These are phyloP conservation scores for Nevesoporus exiguus DNA, from an alignment of 768 basidiomycete species.

Conservation along the genomic window DNA sequence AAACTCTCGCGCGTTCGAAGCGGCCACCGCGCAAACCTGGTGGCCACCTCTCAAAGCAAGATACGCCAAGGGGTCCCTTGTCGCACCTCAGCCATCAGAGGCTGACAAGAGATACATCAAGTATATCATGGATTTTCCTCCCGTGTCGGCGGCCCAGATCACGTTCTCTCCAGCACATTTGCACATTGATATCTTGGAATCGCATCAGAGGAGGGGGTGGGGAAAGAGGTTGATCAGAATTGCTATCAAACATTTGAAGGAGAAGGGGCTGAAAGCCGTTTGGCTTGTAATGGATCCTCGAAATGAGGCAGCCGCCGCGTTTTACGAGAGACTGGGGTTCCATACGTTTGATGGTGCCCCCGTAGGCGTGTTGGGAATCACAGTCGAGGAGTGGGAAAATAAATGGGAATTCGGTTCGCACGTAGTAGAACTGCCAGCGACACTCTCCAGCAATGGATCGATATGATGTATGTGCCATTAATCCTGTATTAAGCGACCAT, in stretches of 20 bases:
- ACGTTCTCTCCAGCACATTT: conserved; percentile 70
- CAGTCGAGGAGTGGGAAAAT: conserved; percentile 39
- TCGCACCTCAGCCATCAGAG: conserved; percentile 16
- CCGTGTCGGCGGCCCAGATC: conserved; percentile 51
- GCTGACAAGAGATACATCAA: conserved; percentile 33
- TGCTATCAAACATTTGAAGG: conserved; percentile 53
- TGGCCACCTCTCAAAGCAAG: conserved; percentile 59
- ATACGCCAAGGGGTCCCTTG: conserved; percentile 39
- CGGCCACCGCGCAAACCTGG: conserved; percentile 53
- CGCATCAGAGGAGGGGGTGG: conserved; percentile 67
- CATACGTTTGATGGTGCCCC: conserved; percentile 49
- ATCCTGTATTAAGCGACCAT: too few relatives aligned
- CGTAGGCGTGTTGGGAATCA: conserved; percentile 52
- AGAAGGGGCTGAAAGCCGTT: conserved; percentile 43
- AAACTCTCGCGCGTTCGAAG: conserved; percentile 65
- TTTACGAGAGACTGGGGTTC: conserved; percentile 66
- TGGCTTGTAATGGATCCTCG: conserved; percentile 69
- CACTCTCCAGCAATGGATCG: too few relatives aligned
- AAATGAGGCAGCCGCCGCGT: conserved; percentile 56
- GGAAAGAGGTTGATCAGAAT: conserved; percentile 59
- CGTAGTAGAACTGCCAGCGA: not conserved
- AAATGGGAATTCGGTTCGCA: conserved; percentile 2
- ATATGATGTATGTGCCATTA: too few relatives aligned
- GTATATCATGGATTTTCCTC: conserved; percentile 34
- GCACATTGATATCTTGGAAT: conserved; percentile 69